Evolutionary conservation across 2,329 filamentous ascomycete species (phyloP).

Genomic region (Xylogone sp.): DNA sequence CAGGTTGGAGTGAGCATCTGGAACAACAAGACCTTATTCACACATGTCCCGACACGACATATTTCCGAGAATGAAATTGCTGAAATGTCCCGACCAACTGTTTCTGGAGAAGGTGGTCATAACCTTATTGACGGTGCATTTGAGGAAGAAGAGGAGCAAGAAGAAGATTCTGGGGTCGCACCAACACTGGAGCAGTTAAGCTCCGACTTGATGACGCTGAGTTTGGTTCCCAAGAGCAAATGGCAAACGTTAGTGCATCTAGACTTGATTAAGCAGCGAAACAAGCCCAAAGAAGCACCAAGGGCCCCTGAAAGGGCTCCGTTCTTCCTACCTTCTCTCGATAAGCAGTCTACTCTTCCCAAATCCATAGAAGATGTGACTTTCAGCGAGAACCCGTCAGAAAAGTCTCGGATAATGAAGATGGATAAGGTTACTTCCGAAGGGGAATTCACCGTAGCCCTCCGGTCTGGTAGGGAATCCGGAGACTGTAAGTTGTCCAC

Average conservation of each 20-base stretch:
- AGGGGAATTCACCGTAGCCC: slow-evolving; percentile 54
- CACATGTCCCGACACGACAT: slow-evolving; percentile 79
- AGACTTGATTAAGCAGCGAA: slow-evolving; percentile 84
- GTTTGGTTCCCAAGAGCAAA: slow-evolving; percentile 80
- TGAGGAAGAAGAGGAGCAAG: slow-evolving; percentile 46
- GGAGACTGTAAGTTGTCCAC: slow-evolving; percentile 53
- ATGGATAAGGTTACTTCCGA: slow-evolving; percentile 56
- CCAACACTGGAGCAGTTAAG: slow-evolving; percentile 72
- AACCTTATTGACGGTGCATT: slow-evolving; percentile 75
- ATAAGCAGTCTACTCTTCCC: slow-evolving; percentile 23
- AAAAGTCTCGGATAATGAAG: slow-evolving; percentile 65
- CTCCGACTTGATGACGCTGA: slow-evolving; percentile 80
- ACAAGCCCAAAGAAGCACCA: slow-evolving; percentile 88
- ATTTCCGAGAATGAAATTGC: slow-evolving; percentile 74
- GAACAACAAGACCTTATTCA: slow-evolving; percentile 92
- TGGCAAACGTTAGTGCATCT: slow-evolving; percentile 95
- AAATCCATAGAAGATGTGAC: slow-evolving; percentile 23
- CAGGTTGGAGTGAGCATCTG: slow-evolving; percentile 89
- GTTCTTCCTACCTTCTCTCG: slow-evolving; percentile 81
- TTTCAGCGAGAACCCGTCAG: slow-evolving; percentile 34
- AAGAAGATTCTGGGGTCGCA: slow-evolving; percentile 51
- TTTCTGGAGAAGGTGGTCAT: slow-evolving; percentile 77
- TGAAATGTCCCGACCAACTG: slow-evolving; percentile 64
- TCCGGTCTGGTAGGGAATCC: slow-evolving; percentile 48
- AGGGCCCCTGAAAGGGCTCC: slow-evolving; percentile 92